Evolutionary conservation across 768 basidiomycete genomes (phyloP).

Genomic region (Collybiopsis luxurians): DNA sequence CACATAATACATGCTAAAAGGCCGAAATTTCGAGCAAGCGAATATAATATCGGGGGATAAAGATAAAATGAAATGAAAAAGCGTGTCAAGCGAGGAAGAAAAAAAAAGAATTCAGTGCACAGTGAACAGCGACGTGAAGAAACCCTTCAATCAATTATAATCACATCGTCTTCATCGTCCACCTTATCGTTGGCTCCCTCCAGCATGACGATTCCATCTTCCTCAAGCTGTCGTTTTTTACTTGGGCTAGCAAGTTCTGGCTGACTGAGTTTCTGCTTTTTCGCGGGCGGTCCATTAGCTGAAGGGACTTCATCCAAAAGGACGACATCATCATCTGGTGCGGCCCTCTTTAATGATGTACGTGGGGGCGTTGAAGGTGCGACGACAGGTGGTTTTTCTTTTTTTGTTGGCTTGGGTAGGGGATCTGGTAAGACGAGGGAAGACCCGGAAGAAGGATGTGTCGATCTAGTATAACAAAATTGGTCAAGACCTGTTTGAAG

Average conservation of each 20-base stretch:
- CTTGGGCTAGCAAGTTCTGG: constrained; percentile 44
- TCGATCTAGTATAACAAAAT: constrained; percentile 38
- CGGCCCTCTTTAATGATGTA: constrained; percentile 51
- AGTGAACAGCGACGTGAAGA: too few relatives aligned
- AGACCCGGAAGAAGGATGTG: constrained; percentile 49
- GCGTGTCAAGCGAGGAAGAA: too few relatives aligned
- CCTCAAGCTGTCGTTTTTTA: constrained; percentile 64
- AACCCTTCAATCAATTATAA: constrained; percentile 55
- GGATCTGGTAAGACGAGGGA: constrained; percentile 65
- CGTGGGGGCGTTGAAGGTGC: constrained; percentile 36
- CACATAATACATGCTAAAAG: too few relatives aligned
- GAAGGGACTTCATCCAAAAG: constrained; percentile 52
- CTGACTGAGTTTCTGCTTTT: constrained; percentile 7
- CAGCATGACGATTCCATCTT: constrained; percentile 71
- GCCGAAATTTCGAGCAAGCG: too few relatives aligned
- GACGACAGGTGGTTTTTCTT: constrained; percentile 35
- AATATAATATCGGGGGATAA: too few relatives aligned
- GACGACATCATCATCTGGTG: constrained; percentile 51
- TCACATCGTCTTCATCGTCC: constrained; percentile 56
- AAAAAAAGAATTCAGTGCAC: too few relatives aligned
- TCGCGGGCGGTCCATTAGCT: constrained; percentile 48
- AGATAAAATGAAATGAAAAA: too few relatives aligned
- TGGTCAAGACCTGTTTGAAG: neutral
- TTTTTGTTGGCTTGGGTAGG: constrained; percentile 53
- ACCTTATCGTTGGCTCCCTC: constrained; percentile 54